Percentiles rank a stretch among this genome's conserved stretches.
phyloP scores from a whole-genome alignment of 345 rosid genomes.

The Mangifera indica region DNA sequence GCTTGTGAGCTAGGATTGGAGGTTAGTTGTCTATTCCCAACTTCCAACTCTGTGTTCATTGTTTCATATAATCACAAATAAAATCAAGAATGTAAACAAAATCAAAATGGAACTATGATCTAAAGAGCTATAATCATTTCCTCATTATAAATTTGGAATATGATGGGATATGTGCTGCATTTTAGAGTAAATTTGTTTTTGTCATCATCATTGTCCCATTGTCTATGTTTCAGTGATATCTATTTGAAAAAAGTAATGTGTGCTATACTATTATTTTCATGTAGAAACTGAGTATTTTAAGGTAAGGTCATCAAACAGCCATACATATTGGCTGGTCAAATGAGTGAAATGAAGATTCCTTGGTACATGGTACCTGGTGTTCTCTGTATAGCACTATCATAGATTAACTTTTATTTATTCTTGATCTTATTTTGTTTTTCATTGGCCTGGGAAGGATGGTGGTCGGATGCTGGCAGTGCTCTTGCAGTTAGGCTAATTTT shows the following conservation, averaged over 20 bases:
- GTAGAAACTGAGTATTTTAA: neutral
- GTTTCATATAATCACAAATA: neutral
- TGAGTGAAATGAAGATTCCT: neutral
- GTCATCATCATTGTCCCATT: neutral
- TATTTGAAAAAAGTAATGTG: neutral
- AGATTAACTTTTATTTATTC: neutral
- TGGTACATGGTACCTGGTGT: neutral
- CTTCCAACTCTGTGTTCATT: slow-evolving; percentile 1
- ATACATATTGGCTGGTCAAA: neutral
- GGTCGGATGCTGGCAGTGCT: neutral
- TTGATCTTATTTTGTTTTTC: neutral
- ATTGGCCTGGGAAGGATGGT: neutral
- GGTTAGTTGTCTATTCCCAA: slow-evolving; percentile 43
- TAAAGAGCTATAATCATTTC: neutral
- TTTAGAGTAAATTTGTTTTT: neutral
- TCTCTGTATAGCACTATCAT: neutral
- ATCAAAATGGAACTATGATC: neutral
- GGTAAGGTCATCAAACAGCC: neutral
- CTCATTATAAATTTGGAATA: neutral
- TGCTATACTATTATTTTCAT: neutral
- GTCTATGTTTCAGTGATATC: neutral
- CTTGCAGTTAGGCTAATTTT: neutral
- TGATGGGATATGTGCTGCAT: neutral
- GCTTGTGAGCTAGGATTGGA: slow-evolving; percentile 86
- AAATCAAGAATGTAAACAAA: neutral